Base-by-base conservation (phyloP, 176 grass and related monocot species). In the Hsuehochloa calcarea region DNA sequence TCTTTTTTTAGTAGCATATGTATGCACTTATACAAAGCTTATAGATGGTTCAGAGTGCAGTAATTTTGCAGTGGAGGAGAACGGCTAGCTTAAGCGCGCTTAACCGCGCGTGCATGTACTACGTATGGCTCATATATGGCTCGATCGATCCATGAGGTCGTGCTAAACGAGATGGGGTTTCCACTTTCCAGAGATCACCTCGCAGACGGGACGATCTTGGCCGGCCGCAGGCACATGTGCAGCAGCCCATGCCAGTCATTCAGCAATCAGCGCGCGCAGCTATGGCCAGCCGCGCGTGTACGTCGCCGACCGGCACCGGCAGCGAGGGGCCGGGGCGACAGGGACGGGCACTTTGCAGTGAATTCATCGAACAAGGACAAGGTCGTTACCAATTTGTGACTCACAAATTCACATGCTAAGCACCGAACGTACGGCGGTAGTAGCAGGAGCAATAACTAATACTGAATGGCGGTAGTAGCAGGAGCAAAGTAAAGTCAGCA, bases 281-380 rank as follows among this genome's bases (percentile, higher is more conserved):
- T 31, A 26, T 87, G 58, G 55, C 72, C 79, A n/a, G 86, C 64
- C 31, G 65, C 65, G 22, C 22, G 20, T 10, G 79, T 8, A 45
- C 20, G 63, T 10, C 68, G 10, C 66, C 72, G 40, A 44, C 80
- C n/a, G 8, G 79, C 78, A 22, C 29, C 54, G 54, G 76, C 76
- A 79, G 59, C 58, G 75, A 44, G 56, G 39, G 44, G 14, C 31
- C 13, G 15, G 0, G 78, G 70, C 59, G 87, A 70, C 77, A 62
- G 70, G 12, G 82, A 50, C 82, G 52, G 70, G 29, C 87, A 85
- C 82, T 63, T 65, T 19, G 65, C 77, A 54, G 77, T 39, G 79
- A 7, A 37, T 23, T 37, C 71, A 19, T 49, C 38, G 13, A 79
- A 26, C 73, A 65, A 79, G 50, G 58, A 39, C 66, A 25, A 22